A percentile compares a stretch with the other conserved stretches of the same genome.
Conservation (phyloP, 345 rosid species). For the Punica granatum region DNA sequence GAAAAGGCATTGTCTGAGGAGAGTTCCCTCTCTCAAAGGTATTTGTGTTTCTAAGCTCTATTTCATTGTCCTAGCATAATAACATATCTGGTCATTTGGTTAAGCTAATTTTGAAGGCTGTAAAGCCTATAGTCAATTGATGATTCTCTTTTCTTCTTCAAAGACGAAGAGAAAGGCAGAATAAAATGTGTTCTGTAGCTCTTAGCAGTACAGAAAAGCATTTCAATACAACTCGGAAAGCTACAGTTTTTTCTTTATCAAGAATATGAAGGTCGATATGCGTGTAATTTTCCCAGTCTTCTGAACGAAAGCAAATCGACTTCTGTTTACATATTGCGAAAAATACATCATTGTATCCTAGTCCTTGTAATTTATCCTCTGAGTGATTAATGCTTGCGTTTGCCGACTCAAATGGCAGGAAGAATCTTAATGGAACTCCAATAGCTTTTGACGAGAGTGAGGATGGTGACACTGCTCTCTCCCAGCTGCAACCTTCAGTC, state of each 20-base stretch:
- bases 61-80: background rate
- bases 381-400: background rate
- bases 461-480: constrained; percentile 50
- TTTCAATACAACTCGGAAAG: background rate
- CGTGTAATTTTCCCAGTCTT: background rate
- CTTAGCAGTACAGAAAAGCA: background rate
- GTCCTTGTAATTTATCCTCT: background rate
- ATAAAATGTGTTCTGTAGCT: background rate
- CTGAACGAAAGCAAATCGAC: background rate
- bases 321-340: background rate
- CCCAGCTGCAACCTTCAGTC: constrained; percentile 39
- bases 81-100: background rate
- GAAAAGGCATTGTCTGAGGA: constrained; percentile 90
- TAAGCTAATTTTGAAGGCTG: background rate
- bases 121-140: background rate
- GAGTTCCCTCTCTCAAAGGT: constrained; percentile 45
- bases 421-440: constrained; percentile 21
- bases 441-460: constrained; percentile 38
- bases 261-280: background rate
- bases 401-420: constrained; percentile 33
- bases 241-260: background rate
- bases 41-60: constrained; percentile 9
- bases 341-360: background rate
- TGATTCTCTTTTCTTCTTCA: background rate
- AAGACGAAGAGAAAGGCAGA: background rate